Evolutionary conservation across 2,329 filamentous ascomycete species (phyloP).

Genomic region (Botrytis cinerea): DNA sequence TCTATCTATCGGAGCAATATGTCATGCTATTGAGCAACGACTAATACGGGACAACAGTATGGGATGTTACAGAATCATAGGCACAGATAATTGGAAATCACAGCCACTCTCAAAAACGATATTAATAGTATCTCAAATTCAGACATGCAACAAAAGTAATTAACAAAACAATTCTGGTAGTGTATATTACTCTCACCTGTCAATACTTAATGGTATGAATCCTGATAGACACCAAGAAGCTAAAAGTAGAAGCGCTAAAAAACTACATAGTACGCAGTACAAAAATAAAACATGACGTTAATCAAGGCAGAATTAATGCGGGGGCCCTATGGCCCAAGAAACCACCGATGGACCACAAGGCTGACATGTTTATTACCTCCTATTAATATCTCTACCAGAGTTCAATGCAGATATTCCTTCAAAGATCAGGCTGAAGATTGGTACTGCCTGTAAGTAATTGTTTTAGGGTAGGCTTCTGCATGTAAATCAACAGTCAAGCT

Average conservation of each 20-base stretch:
- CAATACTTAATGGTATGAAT: not conserved
- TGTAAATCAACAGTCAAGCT: not conserved
- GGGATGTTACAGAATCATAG: not conserved
- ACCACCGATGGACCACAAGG: not conserved
- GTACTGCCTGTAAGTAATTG: too few relatives aligned
- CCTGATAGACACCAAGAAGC: not conserved
- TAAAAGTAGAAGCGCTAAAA: not conserved
- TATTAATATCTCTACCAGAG: not conserved
- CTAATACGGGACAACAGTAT: not conserved
- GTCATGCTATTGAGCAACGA: not conserved
- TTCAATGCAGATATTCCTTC: not conserved
- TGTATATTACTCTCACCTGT: not conserved
- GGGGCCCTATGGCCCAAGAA: not conserved
- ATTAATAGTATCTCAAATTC: not conserved
- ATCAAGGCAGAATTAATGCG: not conserved
- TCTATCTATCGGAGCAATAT: not conserved
- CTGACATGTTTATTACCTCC: not conserved
- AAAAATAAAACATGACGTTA: not conserved
- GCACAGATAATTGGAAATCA: not conserved
- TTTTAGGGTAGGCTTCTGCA: not conserved
- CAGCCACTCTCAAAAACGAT: not conserved
- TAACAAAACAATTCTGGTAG: not conserved
- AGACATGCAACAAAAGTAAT: not conserved
- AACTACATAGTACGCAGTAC: not conserved
- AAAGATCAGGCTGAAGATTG: not conserved